Percentiles rank a stretch among this genome's conserved stretches.
Conservation (phyloP, 202 grass and related monocot genomes). For the Brachypodium distachyon region DNA sequence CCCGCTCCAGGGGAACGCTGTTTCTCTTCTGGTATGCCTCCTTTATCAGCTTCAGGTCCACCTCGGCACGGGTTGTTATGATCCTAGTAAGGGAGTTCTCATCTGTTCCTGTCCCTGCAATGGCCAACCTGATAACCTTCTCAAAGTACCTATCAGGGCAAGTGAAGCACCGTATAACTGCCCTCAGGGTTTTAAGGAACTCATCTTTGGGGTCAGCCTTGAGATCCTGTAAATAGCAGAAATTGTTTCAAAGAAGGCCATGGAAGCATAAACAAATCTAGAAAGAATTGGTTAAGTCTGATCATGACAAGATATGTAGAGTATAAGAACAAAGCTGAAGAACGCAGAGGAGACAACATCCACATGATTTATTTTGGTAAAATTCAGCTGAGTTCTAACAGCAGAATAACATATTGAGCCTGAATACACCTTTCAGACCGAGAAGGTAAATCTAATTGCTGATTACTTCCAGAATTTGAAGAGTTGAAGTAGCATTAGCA, state of each 20-base stretch:
- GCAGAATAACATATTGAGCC: not conserved
- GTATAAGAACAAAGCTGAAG: not conserved
- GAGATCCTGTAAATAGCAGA: conserved; percentile 43
- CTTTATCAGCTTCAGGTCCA: conserved; percentile 70
- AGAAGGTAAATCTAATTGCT: not conserved
- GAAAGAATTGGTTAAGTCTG: not conserved
- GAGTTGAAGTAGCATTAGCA: not conserved
- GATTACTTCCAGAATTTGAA: not conserved
- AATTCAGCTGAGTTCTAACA: not conserved
- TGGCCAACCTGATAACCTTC: conserved; percentile 63
- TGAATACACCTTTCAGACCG: not conserved
- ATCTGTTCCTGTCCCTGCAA: conserved; percentile 66
- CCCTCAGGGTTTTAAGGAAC: conserved; percentile 57
- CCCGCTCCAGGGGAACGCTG: conserved; percentile 43
- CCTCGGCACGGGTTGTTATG: conserved; percentile 77
- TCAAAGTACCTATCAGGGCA: conserved; percentile 76
- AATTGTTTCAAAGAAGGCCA: not conserved
- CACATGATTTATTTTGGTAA: not conserved
- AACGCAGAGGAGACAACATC: not conserved
- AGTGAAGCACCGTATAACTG: conserved; percentile 59
- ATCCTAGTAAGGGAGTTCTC: conserved; percentile 69
- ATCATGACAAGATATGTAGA: not conserved
- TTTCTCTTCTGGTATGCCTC: conserved; percentile 81
- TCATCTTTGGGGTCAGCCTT: conserved; percentile 91
- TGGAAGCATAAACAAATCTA: not conserved